phyloP scores from a whole-genome alignment of 2,329 filamentous ascomycete genomes.

The Fusarium dlaminii region DNA sequence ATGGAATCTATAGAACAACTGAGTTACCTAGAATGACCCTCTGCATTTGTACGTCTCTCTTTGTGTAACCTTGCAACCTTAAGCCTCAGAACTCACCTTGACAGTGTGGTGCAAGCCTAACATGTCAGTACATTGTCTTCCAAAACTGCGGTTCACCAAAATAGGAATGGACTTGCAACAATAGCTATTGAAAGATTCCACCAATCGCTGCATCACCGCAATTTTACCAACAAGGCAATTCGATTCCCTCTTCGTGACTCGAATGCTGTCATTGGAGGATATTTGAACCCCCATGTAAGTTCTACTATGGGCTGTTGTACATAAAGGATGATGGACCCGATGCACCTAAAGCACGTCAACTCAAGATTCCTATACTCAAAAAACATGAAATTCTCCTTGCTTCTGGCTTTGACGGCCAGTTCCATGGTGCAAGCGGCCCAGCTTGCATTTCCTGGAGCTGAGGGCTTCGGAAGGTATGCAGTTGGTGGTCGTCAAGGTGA shows the following conservation, averaged over 20 bases:
- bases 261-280: slow-evolving; percentile 1
- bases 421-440: slow-evolving; percentile 11
- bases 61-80: too few relatives aligned
- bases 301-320: background rate
- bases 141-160: background rate
- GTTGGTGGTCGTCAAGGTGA: slow-evolving; percentile 48
- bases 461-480: slow-evolving; percentile 44
- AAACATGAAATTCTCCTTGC: background rate
- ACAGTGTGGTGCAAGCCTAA: background rate
- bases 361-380: background rate
- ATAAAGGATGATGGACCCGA: background rate
- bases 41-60: background rate
- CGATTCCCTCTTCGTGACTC: background rate
- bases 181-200: background rate
- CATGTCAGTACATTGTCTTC: background rate
- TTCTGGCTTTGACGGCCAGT: background rate
- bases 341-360: background rate
- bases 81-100: background rate
- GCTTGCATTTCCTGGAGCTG: slow-evolving; percentile 51
- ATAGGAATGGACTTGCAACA: background rate
- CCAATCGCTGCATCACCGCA: background rate
- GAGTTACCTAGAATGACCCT: background rate
- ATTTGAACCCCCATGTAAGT: background rate
- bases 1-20: background rate
- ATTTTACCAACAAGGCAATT: background rate